Base-by-base conservation (phyloP, 2,329 filamentous ascomycete species). In the Colletotrichum musae region DNA sequence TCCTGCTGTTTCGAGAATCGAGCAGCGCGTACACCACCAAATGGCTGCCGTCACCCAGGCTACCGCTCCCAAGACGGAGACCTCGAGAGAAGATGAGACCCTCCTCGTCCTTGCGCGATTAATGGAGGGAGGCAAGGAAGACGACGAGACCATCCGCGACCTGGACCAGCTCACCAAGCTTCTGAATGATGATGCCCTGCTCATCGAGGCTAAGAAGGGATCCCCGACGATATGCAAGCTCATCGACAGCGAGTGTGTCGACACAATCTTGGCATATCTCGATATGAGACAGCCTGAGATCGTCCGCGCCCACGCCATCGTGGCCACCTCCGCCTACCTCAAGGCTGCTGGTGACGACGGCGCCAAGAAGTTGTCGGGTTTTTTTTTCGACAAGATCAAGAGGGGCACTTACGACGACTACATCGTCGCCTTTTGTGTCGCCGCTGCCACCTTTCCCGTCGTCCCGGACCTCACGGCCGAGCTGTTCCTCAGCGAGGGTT, bases 391-490 rank as follows among this genome's bases (percentile, higher is more conserved):
- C 16, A 90, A 92, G 61, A 86, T 97, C 16, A 83, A 88, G 73
- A 90, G 92, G 72, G 91, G 91, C 60, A 95, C 92, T 26, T 93
- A 94, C 72, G 95, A 98, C 75, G 94, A 97, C 79, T 89, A 97
- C 73, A 94, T 97, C 63, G 86, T 96, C 58, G 95, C 95, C 6
- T 98, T 98, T 79, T 98, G 95, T 61, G 94, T 95, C n/a, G 94
- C 94, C 6, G 90, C 94, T 2, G 90, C 91, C 24, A 89, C 97
- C 9, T 99, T 99, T 77, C 95, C 96, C 1, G 88, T 99, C 60
- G 90, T 93, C 2, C 92, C 94, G 3, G 88, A 91, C 64, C 87
- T 93, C 51, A 93, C 92, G 2, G 87, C 93, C 3, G 86, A 90
- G 68, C 85, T 98, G 45, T 98, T 99, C 78, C 87, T 98, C 65